Evolutionary conservation across 257 asterid species (phyloP).

Genomic region (Capsicum rhomboideum): DNA sequence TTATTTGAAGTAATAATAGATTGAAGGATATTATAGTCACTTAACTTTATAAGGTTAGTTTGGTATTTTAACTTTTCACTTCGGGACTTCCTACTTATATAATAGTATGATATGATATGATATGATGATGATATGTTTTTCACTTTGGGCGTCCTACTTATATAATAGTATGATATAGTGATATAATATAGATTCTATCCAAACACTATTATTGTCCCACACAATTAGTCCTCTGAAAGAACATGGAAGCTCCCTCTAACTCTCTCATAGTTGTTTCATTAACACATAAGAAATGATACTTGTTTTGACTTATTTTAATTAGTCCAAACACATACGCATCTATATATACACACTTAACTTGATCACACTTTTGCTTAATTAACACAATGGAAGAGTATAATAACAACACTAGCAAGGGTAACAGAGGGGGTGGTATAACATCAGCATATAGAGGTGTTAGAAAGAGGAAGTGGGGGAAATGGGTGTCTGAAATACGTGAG

Average conservation of each 20-base stretch:
- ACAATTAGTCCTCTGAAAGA: background rate
- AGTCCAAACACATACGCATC: background rate
- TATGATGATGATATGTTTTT: too few relatives aligned
- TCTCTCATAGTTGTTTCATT: background rate
- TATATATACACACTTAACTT: background rate
- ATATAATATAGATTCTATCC: too few relatives aligned
- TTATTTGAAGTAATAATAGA: too few relatives aligned
- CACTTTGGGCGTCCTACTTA: too few relatives aligned
- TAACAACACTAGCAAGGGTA: background rate
- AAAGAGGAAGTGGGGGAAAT: conserved; percentile 45
- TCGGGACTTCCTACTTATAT: too few relatives aligned
- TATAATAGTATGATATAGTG: too few relatives aligned
- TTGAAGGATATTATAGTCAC: too few relatives aligned
- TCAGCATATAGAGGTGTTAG: conserved; percentile 32
- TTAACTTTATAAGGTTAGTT: too few relatives aligned
- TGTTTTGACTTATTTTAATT: background rate
- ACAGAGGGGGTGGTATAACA: background rate
- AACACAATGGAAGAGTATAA: background rate
- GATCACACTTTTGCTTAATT: background rate
- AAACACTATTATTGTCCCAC: background rate
- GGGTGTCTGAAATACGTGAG: conserved; percentile 40
- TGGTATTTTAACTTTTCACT: too few relatives aligned
- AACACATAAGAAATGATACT: background rate
- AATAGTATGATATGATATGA: too few relatives aligned
- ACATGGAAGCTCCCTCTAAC: conserved; percentile 12